phyloP scores from a whole-genome alignment of 805 yeast species.

The Saturnispora ahearnii region DNA sequence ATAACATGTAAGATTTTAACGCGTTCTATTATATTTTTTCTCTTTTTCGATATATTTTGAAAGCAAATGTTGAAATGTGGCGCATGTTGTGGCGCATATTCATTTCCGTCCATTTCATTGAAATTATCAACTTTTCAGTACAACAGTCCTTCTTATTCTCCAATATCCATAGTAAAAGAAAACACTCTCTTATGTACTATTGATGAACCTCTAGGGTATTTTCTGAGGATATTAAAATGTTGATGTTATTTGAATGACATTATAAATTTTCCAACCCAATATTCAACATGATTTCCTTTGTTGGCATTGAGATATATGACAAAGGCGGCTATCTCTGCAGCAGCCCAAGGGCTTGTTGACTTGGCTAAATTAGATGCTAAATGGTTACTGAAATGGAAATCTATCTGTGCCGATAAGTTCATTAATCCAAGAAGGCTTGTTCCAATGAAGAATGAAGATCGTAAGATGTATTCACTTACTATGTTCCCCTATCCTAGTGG shows the following conservation, averaged over 20 bases:
- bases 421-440: constrained; percentile 25
- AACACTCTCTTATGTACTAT: too few relatives aligned
- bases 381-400: constrained; percentile 44
- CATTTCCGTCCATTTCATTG: not conserved
- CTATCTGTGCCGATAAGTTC: constrained; percentile 15
- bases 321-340: constrained; percentile 7
- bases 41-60: not conserved
- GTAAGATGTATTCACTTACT: constrained; percentile 53
- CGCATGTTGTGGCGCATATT: not conserved
- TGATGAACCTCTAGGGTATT: not conserved
- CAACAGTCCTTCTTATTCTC: too few relatives aligned
- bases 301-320: not conserved
- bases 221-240: not conserved
- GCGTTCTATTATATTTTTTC: not conserved
- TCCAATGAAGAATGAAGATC: constrained; percentile 9
- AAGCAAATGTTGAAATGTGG: not conserved
- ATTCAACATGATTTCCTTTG: not conserved
- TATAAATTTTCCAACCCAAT: not conserved
- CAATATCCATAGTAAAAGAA: too few relatives aligned
- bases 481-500: constrained; percentile 99
- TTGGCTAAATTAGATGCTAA: constrained; percentile 37
- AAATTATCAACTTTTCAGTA: too few relatives aligned
- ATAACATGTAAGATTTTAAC: not conserved
- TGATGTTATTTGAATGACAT: not conserved
- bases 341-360: constrained; percentile 14